phyloP scores from a whole-genome alignment of 129 eudicot species.

The Helichrysum umbraculigerum region DNA sequence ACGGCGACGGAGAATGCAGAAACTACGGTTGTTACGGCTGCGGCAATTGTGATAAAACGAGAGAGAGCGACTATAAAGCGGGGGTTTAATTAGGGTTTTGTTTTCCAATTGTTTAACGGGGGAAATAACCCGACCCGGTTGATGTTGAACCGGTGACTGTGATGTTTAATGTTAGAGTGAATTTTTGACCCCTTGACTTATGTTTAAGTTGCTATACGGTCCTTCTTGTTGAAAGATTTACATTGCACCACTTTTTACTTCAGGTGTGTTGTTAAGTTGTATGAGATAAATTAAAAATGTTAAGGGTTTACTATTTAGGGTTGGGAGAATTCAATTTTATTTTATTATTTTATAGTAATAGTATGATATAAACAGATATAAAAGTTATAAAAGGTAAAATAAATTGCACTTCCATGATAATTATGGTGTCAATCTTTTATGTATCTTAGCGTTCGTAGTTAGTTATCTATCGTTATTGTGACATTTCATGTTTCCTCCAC shows the following conservation, averaged over 20 bases:
- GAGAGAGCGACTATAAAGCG: background rate
- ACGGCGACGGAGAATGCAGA: background rate
- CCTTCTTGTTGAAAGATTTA: background rate
- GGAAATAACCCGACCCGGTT: background rate
- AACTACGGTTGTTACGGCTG: background rate
- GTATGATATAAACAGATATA: too few relatives aligned
- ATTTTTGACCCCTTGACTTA: background rate
- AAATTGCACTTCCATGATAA: too few relatives aligned
- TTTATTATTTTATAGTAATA: too few relatives aligned
- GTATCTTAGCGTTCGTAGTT: too few relatives aligned
- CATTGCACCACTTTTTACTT: background rate
- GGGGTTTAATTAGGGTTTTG: conserved; percentile 7
- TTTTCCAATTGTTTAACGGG: background rate
- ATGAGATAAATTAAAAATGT: too few relatives aligned
- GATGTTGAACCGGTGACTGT: background rate
- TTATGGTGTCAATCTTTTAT: too few relatives aligned
- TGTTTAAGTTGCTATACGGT: background rate
- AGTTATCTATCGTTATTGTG: background rate
- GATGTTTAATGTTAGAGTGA: too few relatives aligned
- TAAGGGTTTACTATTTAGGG: too few relatives aligned
- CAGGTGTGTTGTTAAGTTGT: background rate
- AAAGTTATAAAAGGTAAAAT: too few relatives aligned
- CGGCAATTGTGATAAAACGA: background rate
- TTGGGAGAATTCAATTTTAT: too few relatives aligned
- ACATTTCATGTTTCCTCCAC: background rate